Percentiles rank a stretch among this genome's conserved stretches.
phyloP scores from a whole-genome alignment of 2,329 filamentous ascomycete species.

The Trichophaea hybrida region DNA sequence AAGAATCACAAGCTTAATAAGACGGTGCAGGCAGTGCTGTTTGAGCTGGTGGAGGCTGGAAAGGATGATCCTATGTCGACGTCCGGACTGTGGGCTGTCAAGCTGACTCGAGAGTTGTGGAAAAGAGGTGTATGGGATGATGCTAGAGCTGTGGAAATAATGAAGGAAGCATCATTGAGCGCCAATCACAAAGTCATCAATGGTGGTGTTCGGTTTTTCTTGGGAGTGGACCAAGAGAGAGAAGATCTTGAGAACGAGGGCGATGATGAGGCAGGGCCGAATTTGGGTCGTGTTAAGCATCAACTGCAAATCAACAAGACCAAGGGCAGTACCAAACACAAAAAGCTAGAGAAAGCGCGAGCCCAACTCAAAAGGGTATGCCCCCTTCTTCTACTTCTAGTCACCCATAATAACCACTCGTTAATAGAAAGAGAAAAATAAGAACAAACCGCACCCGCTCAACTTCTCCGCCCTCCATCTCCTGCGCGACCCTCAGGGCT shows the following conservation, averaged over 20 bases:
- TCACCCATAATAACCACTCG: conserved; percentile 2
- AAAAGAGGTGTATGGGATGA: conserved; percentile 94
- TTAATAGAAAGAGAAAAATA: conserved; percentile 58
- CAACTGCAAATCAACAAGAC: conserved; percentile 83
- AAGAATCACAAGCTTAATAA: conserved; percentile 88
- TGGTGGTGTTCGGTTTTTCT: conserved; percentile 82
- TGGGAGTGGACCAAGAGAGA: conserved; percentile 88
- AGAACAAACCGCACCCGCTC: conserved; percentile 68
- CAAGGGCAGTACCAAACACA: conserved; percentile 57
- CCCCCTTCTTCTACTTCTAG: background rate
- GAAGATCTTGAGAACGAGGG: conserved; percentile 84
- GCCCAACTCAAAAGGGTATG: conserved; percentile 57
- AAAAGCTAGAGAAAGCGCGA: conserved; percentile 65
- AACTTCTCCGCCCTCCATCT: conserved; percentile 96
- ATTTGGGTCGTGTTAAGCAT: conserved; percentile 42
- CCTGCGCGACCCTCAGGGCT: conserved; percentile 84
- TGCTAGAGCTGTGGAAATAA: conserved; percentile 86
- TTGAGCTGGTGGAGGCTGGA: conserved; percentile 66
- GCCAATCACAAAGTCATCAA: conserved; percentile 87
- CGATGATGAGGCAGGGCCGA: conserved; percentile 59
- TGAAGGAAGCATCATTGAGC: conserved; percentile 81
- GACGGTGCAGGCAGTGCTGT: conserved; percentile 82
- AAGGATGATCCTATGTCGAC: conserved; percentile 57
- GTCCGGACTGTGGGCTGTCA: conserved; percentile 89
- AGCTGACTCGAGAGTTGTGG: conserved; percentile 90